Evolutionary conservation across 2,329 filamentous ascomycete genomes (phyloP), one percentile per base, ranked within the genome.

Genomic region (Penicillium corylophilum): DNA sequence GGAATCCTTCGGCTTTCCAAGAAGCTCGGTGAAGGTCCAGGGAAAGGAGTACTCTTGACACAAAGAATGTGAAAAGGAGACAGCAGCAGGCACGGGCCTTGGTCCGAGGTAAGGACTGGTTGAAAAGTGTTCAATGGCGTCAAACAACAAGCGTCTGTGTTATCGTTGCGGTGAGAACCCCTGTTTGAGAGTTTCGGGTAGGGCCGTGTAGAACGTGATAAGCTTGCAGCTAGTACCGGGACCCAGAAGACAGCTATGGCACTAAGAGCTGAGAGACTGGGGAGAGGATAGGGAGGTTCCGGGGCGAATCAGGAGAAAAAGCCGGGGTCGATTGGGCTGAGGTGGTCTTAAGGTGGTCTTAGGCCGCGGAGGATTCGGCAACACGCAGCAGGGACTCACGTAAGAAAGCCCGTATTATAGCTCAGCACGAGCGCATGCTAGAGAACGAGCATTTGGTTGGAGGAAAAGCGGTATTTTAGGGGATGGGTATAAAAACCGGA

Each of bases 91-190:
- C 59, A 55, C 54, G 50, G 46, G 53, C 29, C 20, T 20, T 41
- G 44, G 42, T 48, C 41, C 38, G 40, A 51, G 50, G 42, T 48
- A 40, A 42, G 51, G 53, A 59, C 50, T 55, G 51, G 46, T 36
- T 39, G 47, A 23, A 48, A 50, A 52, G n/a, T 54, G 42, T 50
- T 48, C 45, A 51, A 44, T 43, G 42, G 48, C 42, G 23, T 44
- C 31, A 42, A 42, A 26, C 36, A 45, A 43, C 23, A 41, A 41
- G 40, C 22, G 48, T 46, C 50, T 38, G 33, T 16, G 57, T 57
- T 61, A 60, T 62, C 55, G 55, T 61, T 63, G 57, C 59, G 60
- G 59, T 63, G 59, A 59, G 54, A 47, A 42, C 33, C 44, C 48
- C 40, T 40, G 52, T 46, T 49, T 49, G n/a, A 31, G 18, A 46